Evolutionary conservation across 306 rosid genomes (phyloP), one percentile per base, ranked within the genome.

Genomic region (Canavalia gladiata): DNA sequence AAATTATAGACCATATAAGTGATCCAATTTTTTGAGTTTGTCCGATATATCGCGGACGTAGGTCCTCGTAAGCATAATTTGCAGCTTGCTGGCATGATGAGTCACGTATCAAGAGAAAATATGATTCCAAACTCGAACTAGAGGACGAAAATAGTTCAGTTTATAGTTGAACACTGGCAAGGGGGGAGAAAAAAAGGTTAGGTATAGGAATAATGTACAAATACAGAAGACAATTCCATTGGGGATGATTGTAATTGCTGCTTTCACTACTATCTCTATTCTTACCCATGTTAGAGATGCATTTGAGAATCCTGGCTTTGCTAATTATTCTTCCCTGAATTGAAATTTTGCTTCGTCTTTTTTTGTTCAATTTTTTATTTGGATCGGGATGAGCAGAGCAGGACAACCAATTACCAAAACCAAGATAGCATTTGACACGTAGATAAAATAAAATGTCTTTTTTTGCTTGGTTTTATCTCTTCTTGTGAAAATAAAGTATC

Each of bases 201-300:
- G 41, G 31, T 59, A 42, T 49, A 70, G 35, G 64, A 72, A 34
- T 41, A 41, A 68, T 68, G 52, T n/a, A 54, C 41, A 55, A 56
- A 13, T 37, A 9, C n/a, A 37, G 41, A 37, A 37, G 41, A 37
- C 41, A 4, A 0, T 37, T 37, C 41, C 41, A 2, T 37, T 37
- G 41, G 41, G 41, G 25, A 18, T 18, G 25, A 18, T 18, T 18
- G 25, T 18, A 18, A 18, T 18, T 18, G 25, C 25, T 18, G 25
- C 25, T 18, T 37, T 82, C 57, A 43, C 9, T 6, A 57, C 35
- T 18, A 18, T 18, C 25, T 18, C 25, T 18, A 18, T 18, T 18
- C 25, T 18, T 18, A 18, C 25, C 25, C 25, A 18, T 18, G 45
- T 75, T 56, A 39, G 13, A 31, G 35, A 57, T 75, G 70, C 12